A percentile compares a stretch with the other conserved stretches of the same genome.
Evolutionary conservation across 768 basidiomycete genomes (phyloP).

Genomic region (Stropharia rugosoannulata): DNA sequence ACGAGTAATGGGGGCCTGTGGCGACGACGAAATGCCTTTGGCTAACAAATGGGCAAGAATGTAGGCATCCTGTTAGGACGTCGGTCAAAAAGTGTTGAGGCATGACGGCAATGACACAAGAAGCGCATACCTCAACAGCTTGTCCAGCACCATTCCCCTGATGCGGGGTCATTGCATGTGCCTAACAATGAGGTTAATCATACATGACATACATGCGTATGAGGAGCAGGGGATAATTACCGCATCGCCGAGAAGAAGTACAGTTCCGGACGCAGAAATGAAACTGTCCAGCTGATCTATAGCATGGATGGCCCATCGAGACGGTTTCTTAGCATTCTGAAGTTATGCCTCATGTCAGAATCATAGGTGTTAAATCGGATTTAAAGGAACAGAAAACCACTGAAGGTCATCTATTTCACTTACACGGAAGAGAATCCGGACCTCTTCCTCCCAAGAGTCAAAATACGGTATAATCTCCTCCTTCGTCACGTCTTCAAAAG

Average conservation of each 20-base stretch:
- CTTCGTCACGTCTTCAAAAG: slow-evolving; percentile 42
- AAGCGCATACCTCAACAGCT: slow-evolving; percentile 27
- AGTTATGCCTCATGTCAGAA: neutral
- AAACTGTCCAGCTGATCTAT: slow-evolving; percentile 47
- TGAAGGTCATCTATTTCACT: neutral
- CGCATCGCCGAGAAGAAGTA: slow-evolving; percentile 44
- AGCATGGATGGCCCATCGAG: slow-evolving; percentile 62
- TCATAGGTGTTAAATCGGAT: neutral
- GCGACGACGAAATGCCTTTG: neutral
- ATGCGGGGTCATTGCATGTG: slow-evolving; percentile 47
- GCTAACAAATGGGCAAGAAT: slow-evolving; percentile 1
- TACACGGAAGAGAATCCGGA: slow-evolving; percentile 50
- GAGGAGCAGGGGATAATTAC: slow-evolving; percentile 26
- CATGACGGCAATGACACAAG: no score
- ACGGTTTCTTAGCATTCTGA: slow-evolving; percentile 48
- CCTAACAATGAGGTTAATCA: slow-evolving; percentile 15
- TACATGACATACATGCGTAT: neutral
- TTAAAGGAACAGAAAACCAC: neutral
- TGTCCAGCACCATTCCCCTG: slow-evolving; percentile 51
- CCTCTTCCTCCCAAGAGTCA: slow-evolving; percentile 56
- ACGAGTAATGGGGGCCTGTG: neutral
- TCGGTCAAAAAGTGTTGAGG: neutral
- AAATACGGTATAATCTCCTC: slow-evolving; percentile 44
- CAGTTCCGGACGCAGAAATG: slow-evolving; percentile 45
- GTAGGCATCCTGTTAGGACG: neutral